Evolutionary conservation across 345 rosid genomes (phyloP), one percentile per base, ranked within the genome.

Genomic region (Lumnitzera racemosa): DNA sequence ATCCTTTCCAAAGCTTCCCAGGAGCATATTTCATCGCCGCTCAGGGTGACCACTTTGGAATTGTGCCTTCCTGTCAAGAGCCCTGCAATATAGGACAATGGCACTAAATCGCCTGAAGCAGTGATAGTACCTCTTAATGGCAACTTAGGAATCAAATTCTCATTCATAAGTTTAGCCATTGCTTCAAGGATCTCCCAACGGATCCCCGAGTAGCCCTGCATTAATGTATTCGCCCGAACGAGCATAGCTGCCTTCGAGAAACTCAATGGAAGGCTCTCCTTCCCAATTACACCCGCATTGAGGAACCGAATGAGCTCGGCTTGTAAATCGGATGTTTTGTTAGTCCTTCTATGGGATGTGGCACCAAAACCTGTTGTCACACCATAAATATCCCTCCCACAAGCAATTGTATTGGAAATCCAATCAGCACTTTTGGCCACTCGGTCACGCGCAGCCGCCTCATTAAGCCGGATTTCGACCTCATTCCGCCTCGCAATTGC

Each of bases 81-180:
- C 47, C 85, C 85, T 24, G 85, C 85, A 51, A 80, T 66, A 46
- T 80, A 80, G 54, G 82, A 80, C 63, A 80, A 53, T 0, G 84
- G 84, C 51, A 80, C 80, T 3, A 80, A 76, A 57, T 77, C 85
- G 9, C 82, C 82, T 0, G 82, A 80, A 29, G 78, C 82, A 0
- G 84, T 80, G 55, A 77, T 77, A 13, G 84, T 76, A 25, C 80
- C 84, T 64, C 81, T 69, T n/a, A 80, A 58, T n/a, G 85, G 85
- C 51, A 80, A 41, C 55, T 64, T 74, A 11, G 85, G 84, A 54
- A 75, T 77, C 63, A 77, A 62, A 24, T 80, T 65, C 12, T 17
- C 46, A 46, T 75, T 80, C 72, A 77, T 68, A 15, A 77, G 82
- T 63, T 70, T 70, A 0, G 76, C 53, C 55, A 80, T 63, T 0